Evolutionary conservation across 73 alveolate genomes (phyloP), one percentile per base, ranked within the genome.

Genomic region (Uronychia setigera): DNA sequence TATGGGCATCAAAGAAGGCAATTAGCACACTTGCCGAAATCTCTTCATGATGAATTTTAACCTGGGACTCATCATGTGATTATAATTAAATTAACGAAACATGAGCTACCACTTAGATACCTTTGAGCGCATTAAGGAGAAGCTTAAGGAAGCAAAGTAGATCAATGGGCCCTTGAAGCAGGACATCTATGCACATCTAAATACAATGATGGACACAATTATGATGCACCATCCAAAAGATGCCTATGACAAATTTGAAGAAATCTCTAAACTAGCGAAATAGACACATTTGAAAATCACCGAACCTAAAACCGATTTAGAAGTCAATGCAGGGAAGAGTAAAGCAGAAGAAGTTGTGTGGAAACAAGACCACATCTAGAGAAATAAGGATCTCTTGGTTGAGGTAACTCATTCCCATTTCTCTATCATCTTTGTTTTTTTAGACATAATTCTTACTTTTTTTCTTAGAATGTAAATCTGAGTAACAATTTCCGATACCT

Each of bases 201-300:
- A 82, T 30, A 85, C 74, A 60, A 83, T 87, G 26, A 76, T 87
- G 80, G 59, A 87, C 92, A 74, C 89, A 25, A 78, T 91, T 34
- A 86, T 81, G 92, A 85, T 77, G 33, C 77, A 85, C 84, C 93
- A 91, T 82, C 92, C 91, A 9, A 57, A 85, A 33, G 96, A 91
- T 79, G 92, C 96, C 1, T 91, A 77, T 78, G 96, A 91, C 74
- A 91, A 82, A 35, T 91, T 91, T 57, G 96, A 91, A 76, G 93
- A 87, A 60, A 80, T 91, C 85, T 91, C 96, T 19, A 82, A 81
- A 28, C 80, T 86, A 34, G 84, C 85, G 77, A 91, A 91, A 87
- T 78, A 87, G 82, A 86, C 93, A 28, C 86, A 82, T 59, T 74
- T 91, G 77, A 85, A 85, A 59, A 86, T 85, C 58, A 78, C 67